Evolutionary conservation across 352 stramenopile species (phyloP), one percentile per base, ranked within the genome.

Genomic region (Phytopythium vexans): DNA sequence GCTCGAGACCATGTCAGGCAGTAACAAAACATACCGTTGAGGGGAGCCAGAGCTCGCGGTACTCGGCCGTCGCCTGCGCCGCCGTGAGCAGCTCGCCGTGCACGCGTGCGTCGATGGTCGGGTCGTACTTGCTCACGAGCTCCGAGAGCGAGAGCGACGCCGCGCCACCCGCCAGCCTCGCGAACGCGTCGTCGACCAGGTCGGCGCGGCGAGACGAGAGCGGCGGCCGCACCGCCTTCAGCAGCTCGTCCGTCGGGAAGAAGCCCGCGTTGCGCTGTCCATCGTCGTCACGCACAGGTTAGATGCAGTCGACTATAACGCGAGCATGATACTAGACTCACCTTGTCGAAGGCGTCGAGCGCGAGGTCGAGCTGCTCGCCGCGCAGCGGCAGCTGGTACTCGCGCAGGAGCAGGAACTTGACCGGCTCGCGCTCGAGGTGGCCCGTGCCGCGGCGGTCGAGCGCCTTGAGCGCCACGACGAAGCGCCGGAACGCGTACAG

Each of bases 341-440:
- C 68, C 56, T 84, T 84, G 62, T 92, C 85, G 41, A 89, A 84
- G 33, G 61, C 70, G 50, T 86, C 64, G 16, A 93, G 82, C 33
- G 89, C 61, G 49, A 90, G 49, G 32, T 92, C 80, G 10, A 89
- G 60, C 38, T 94, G 85, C 40, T 92, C 85, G 43, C 89, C 76
- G 7, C 82, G 80, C 16, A 93, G 54, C 11, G 77, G 77, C 12
- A 90, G 49, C 8, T 66, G 49, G 36, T 79, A 56, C 40, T 76
- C 57, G 56, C 82, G 72, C 41, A 84, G 49, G 44, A 85, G 61
- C 12, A 82, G 63, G 70, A 62, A 89, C 46, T 88, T 89, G 44
- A 71, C 56, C 9, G 90, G 78, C 45, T 92, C 82, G 7, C 82
- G 77, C 32, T 79, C 74, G 14, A 92, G 14, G 44, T 88, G 67